These are phyloP conservation scores for Dryas octopetala DNA, from an alignment of 306 rosid species.

Conservation along the genomic window DNA sequence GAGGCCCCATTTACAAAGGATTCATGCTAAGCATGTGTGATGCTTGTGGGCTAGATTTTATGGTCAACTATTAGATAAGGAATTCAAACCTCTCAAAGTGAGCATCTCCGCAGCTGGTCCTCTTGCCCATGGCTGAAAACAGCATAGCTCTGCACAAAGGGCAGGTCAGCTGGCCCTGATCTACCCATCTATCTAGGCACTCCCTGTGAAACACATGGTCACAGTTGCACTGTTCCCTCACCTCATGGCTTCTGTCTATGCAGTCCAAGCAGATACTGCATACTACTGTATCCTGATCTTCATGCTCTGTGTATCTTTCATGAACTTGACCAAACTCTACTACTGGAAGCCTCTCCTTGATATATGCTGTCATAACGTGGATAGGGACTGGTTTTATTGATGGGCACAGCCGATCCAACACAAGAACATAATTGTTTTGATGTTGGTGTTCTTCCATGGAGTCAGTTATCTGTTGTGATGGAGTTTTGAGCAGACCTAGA, in stretches of 20 bases:
- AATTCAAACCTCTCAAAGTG: neutral
- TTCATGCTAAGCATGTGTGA: too few relatives aligned
- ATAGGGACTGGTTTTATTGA: constrained; percentile 26
- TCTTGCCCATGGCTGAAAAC: neutral
- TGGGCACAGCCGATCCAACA: constrained; percentile 15
- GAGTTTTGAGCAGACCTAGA: constrained; percentile 14
- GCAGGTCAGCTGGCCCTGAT: constrained; percentile 30
- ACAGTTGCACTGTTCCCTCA: constrained; percentile 27
- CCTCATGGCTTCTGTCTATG: constrained; percentile 30
- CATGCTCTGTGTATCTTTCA: neutral
- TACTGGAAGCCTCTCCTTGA: constrained; percentile 32
- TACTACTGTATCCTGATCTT: neutral
- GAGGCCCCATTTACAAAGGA: too few relatives aligned
- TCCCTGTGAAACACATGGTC: constrained; percentile 34
- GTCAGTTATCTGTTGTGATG: neutral
- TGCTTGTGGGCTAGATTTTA: neutral
- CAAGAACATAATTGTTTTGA: neutral
- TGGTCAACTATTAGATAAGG: neutral
- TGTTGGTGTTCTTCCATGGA: neutral
- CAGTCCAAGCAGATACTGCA: constrained; percentile 32
- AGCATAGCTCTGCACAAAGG: constrained; percentile 39
- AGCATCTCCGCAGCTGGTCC: neutral
- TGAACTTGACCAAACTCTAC: constrained; percentile 5
- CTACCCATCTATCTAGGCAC: constrained; percentile 36
- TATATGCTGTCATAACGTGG: constrained; percentile 12